These are phyloP conservation scores for Globisporangium perplexum DNA, from an alignment of 352 stramenopile species.

Conservation along the genomic window DNA sequence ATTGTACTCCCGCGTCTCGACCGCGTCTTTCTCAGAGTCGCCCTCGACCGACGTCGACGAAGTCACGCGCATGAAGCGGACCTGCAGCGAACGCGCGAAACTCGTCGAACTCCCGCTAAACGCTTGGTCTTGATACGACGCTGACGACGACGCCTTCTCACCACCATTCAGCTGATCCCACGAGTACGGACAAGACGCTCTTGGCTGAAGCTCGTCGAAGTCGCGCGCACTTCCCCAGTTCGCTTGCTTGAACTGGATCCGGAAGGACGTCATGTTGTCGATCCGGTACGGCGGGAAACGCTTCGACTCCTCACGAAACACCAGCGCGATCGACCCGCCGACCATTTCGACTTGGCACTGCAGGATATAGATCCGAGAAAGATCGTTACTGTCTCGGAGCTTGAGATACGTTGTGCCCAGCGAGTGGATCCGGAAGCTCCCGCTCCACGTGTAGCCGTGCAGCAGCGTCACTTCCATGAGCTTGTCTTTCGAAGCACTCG, in stretches of 20 bases:
- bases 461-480: conserved; percentile 82
- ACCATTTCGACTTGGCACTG: conserved; percentile 86
- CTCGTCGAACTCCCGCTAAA: conserved; percentile 53
- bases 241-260: conserved; percentile 82
- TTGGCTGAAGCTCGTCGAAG: conserved; percentile 71
- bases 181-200: conserved; percentile 76
- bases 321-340: conserved; percentile 75
- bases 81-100: conserved; percentile 62
- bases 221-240: conserved; percentile 65
- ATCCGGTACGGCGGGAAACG: conserved; percentile 88
- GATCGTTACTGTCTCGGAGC: conserved; percentile 60
- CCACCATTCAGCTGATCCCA: conserved; percentile 79
- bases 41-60: conserved; percentile 50
- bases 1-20: conserved; percentile 87
- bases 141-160: conserved; percentile 51
- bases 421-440: conserved; percentile 82
- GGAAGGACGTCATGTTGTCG: conserved; percentile 89
- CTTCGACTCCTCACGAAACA: conserved; percentile 83
- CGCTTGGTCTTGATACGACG: conserved; percentile 56
- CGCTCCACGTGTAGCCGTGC: conserved; percentile 79
- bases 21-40: conserved; percentile 69
- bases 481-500: conserved; percentile 66
- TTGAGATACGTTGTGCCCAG: conserved; percentile 86
- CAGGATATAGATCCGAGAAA: conserved; percentile 83
- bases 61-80: conserved; percentile 87